phyloP scores from a whole-genome alignment of 2,329 filamentous ascomycete genomes.

The Colletotrichum spaethianum region DNA sequence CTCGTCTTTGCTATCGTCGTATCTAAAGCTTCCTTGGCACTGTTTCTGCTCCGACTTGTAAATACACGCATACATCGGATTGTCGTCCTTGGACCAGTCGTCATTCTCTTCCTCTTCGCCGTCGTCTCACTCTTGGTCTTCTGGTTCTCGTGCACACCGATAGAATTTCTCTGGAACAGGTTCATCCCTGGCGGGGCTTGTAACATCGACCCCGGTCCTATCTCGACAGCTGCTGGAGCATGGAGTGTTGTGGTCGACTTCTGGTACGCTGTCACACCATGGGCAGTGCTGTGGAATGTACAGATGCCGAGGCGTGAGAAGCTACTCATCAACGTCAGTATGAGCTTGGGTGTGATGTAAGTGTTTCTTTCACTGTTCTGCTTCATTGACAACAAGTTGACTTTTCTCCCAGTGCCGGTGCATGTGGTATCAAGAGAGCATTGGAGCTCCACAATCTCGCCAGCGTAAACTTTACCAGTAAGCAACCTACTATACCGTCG shows the following conservation, averaged over 20 bases:
- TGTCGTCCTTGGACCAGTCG: conserved; percentile 27
- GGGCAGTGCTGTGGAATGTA: conserved; percentile 60
- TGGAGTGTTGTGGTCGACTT: conserved; percentile 53
- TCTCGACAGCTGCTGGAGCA: conserved; percentile 32
- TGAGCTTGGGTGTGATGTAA: conserved; percentile 59
- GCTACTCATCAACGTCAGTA: conserved; percentile 57
- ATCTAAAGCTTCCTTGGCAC: conserved; percentile 36
- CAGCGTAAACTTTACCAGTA: conserved; percentile 44
- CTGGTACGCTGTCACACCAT: conserved; percentile 58
- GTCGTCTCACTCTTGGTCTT: conserved; percentile 31
- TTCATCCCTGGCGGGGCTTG: conserved; percentile 28
- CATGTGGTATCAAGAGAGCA: conserved; percentile 48
- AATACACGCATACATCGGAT: conserved; percentile 24
- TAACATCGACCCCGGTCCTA: conserved; percentile 33
- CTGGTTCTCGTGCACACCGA: conserved; percentile 37
- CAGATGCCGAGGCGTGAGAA: conserved; percentile 62
- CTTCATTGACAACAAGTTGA: not conserved
- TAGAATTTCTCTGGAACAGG: conserved; percentile 36
- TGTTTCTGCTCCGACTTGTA: conserved; percentile 39
- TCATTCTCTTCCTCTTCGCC: conserved; percentile 25
- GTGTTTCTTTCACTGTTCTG: not conserved
- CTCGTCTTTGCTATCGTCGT: conserved; percentile 37
- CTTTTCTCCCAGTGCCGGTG: conserved; percentile 44
- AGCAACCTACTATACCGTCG: no score
- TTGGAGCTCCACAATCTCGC: conserved; percentile 49